Evolutionary conservation across 108 stramenopile genomes (phyloP).

Genomic region (Pinguiococcus pyrenoidosus): DNA sequence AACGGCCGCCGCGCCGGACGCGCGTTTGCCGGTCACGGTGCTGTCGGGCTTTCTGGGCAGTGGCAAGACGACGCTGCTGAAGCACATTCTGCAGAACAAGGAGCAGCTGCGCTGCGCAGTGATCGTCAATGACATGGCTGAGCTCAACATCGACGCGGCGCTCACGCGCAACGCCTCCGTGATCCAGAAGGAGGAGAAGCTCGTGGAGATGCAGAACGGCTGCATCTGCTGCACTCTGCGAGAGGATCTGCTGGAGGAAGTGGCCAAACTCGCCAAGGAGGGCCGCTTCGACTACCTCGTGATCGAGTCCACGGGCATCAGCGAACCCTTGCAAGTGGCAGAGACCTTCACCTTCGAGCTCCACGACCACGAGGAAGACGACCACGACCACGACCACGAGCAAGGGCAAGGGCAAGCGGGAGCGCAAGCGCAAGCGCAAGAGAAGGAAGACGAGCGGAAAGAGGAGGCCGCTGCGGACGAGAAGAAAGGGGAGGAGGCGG

Average conservation of each 20-base stretch:
- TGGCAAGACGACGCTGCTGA: slow-evolving; percentile 81
- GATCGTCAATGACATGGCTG: slow-evolving; percentile 84
- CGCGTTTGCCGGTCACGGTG: slow-evolving; percentile 79
- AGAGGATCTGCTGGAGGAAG: slow-evolving; percentile 59
- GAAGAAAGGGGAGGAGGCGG: too few species aligned
- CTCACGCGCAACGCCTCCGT: slow-evolving; percentile 14
- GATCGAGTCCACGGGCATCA: slow-evolving; percentile 73
- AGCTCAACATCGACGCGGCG: slow-evolving; percentile 37
- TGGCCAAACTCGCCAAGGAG: slow-evolving; percentile 30
- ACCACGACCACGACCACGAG: too few species aligned
- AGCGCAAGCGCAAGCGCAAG: too few species aligned
- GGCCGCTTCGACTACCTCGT: slow-evolving; percentile 57
- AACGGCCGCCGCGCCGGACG: too few species aligned
- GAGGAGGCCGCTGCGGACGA: too few species aligned
- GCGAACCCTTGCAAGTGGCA: slow-evolving; percentile 74
- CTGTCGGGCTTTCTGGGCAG: slow-evolving; percentile 80
- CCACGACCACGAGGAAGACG: too few species aligned
- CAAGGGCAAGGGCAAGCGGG: too few species aligned
- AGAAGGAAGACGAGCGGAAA: too few species aligned
- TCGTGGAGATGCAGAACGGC: slow-evolving; percentile 60
- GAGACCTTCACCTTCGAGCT: slow-evolving; percentile 63
- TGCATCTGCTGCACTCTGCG: slow-evolving; percentile 83
- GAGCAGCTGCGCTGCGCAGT: slow-evolving; percentile 68
- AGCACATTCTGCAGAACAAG: slow-evolving; percentile 57
- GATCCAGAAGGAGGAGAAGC: too few species aligned